Evolutionary conservation across 1,284 basidiomycete genomes (phyloP).

Genomic region (Puccinia sorghi): DNA sequence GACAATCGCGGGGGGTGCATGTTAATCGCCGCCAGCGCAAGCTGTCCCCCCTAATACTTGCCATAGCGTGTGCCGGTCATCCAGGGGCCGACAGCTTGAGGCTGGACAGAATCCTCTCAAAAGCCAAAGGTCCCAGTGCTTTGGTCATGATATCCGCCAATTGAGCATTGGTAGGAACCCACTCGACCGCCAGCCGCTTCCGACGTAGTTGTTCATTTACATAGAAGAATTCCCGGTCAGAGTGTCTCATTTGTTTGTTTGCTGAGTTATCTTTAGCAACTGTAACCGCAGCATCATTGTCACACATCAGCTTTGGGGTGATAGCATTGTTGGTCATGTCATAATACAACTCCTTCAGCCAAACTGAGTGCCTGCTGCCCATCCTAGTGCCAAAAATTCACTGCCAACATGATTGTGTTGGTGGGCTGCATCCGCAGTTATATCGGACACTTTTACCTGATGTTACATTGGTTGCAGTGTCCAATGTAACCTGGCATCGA

Average conservation of each 20-base stretch:
- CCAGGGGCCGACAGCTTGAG: too few species aligned
- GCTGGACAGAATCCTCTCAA: constrained; percentile 1
- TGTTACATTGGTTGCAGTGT: too few species aligned
- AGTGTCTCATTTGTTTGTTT: constrained; percentile 1
- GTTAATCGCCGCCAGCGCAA: too few species aligned
- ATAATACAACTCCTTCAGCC: not conserved
- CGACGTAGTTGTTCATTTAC: constrained; percentile 9
- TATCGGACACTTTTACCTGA: too few species aligned
- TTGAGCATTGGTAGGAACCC: not conserved
- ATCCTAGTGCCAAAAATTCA: constrained; percentile 2
- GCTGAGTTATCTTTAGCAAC: not conserved
- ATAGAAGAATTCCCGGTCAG: constrained; percentile 11
- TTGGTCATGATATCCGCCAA: not conserved
- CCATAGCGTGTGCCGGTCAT: too few species aligned
- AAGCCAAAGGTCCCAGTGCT: not conserved
- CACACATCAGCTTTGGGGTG: not conserved
- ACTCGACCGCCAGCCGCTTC: not conserved
- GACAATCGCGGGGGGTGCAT: too few species aligned
- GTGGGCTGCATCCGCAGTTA: too few species aligned
- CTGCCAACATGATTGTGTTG: too few species aligned
- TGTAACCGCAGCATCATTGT: not conserved
- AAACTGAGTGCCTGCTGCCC: not conserved
- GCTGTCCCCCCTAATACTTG: too few species aligned
- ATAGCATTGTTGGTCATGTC: not conserved
- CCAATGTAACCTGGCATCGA: too few species aligned